These are phyloP conservation scores for Cryptosporidium sp. DNA, from an alignment of 169 alveolate genomes.

Conservation along the genomic window DNA sequence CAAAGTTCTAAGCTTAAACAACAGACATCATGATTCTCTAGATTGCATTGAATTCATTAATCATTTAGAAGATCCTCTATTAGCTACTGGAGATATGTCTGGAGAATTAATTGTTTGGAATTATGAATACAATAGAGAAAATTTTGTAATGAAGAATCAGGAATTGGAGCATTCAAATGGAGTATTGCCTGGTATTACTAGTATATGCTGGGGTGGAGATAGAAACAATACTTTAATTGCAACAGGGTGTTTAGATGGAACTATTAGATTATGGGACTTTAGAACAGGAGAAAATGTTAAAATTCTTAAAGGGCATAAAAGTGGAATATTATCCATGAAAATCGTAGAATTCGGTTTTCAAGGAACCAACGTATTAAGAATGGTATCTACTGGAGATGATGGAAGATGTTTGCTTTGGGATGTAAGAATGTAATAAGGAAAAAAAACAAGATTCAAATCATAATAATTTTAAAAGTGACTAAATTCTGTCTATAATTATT, in stretches of 20 bases:
- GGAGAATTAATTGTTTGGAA: constrained; percentile 68
- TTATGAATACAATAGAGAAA: constrained; percentile 33
- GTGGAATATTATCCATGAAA: constrained; percentile 65
- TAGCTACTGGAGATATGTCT: constrained; percentile 68
- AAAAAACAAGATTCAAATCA: background rate
- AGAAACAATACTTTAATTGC: constrained; percentile 27
- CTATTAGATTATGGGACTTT: constrained; percentile 63
- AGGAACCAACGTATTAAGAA: constrained; percentile 13
- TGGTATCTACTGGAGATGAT: constrained; percentile 73
- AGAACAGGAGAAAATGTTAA: constrained; percentile 56
- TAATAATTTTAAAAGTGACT: background rate
- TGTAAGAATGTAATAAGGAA: constrained; percentile 14
- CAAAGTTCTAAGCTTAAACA: constrained; percentile 50
- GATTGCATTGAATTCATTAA: constrained; percentile 31
- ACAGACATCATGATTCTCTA: constrained; percentile 40
- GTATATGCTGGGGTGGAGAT: constrained; percentile 37
- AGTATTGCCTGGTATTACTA: constrained; percentile 59
- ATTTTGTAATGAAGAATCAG: constrained; percentile 24
- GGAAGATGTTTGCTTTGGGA: constrained; percentile 71
- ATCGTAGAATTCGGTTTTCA: constrained; percentile 11
- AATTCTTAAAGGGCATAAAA: constrained; percentile 50
- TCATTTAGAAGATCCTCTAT: constrained; percentile 16
- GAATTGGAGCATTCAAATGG: constrained; percentile 60
- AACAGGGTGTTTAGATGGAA: constrained; percentile 74
- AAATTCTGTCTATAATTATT: background rate